These are phyloP conservation scores for Pleurotus ostreatus DNA, from an alignment of 768 basidiomycete genomes.

Conservation along the genomic window DNA sequence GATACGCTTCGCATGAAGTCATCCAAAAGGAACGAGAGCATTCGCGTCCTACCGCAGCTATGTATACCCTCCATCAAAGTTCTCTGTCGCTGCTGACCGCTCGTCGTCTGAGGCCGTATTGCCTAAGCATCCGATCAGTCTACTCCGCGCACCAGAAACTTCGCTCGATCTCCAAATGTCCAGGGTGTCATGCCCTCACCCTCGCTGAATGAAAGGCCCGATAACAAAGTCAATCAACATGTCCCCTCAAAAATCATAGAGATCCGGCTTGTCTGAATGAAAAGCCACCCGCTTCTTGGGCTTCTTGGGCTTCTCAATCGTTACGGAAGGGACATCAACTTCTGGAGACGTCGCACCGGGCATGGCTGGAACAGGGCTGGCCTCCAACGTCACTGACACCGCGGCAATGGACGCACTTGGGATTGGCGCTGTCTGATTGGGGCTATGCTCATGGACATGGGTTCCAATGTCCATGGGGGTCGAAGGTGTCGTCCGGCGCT, in stretches of 20 bases:
- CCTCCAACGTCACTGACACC: slow-evolving; percentile 44
- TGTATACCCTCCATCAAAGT: neutral
- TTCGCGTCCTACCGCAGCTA: neutral
- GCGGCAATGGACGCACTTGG: slow-evolving; percentile 25
- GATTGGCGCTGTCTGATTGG: slow-evolving; percentile 1
- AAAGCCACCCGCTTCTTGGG: slow-evolving; percentile 68
- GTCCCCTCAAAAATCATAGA: slow-evolving; percentile 64
- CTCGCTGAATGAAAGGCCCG: slow-evolving; percentile 3
- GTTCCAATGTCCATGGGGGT: slow-evolving; percentile 11
- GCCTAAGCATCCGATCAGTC: slow-evolving; percentile 6
- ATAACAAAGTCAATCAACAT: neutral
- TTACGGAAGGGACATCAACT: neutral
- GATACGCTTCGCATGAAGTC: slow-evolving; percentile 1
- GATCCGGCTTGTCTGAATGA: slow-evolving; percentile 58
- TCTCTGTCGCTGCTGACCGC: neutral
- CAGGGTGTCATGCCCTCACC: neutral
- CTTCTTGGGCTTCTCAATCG: slow-evolving; percentile 34
- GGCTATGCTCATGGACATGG: slow-evolving; percentile 13
- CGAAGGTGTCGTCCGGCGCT: slow-evolving; percentile 60
- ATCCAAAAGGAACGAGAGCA: neutral
- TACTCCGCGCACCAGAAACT: neutral
- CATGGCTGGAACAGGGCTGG: slow-evolving; percentile 9
- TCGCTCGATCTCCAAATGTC: neutral
- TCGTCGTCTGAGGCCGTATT: neutral
- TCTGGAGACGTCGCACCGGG: neutral